A percentile compares a stretch with the other conserved stretches of the same genome.
Conservation (phyloP, 2,329 filamentous ascomycete genomes). For the Decorospora gaudefroyi region DNA sequence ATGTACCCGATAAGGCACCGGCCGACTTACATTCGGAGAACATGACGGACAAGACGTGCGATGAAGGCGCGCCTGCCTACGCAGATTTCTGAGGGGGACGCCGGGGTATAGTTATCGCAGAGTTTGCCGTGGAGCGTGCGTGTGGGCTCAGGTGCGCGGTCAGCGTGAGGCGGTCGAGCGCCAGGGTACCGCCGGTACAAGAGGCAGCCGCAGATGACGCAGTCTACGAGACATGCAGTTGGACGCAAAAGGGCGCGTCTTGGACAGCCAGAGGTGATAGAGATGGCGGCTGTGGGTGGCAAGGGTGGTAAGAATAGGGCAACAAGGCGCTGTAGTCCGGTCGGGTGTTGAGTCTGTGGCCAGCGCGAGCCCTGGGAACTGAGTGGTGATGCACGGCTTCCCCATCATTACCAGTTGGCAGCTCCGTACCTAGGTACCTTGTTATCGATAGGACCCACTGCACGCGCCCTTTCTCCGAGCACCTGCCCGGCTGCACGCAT, state of each 20-base stretch:
- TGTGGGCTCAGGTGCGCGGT: conserved; percentile 32
- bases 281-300: conserved; percentile 5
- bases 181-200: conserved; percentile 23
- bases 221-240: conserved; percentile 37
- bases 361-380: too few species aligned
- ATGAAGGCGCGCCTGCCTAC: conserved; percentile 23
- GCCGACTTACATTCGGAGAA: conserved; percentile 83
- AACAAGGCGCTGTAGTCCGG: conserved; percentile 8
- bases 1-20: conserved; percentile 40
- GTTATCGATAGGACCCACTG: conserved; percentile 25
- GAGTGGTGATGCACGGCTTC: too few species aligned
- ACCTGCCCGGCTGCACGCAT: conserved; percentile 2
- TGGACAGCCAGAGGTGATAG: background rate
- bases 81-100: conserved; percentile 23
- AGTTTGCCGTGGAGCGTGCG: conserved; percentile 26
- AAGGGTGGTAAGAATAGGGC: conserved; percentile 10
- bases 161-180: conserved; percentile 38
- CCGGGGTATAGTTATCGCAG: conserved; percentile 26
- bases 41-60: conserved; percentile 55
- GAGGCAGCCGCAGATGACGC: conserved; percentile 41
- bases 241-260: conserved; percentile 14
- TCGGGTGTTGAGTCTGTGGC: conserved; percentile 11
- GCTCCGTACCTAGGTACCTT: too few species aligned
- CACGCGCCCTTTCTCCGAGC: conserved; percentile 8
- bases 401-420: too few species aligned